phyloP scores from a whole-genome alignment of 1,284 basidiomycete species.

The Trichosporon sp. region DNA sequence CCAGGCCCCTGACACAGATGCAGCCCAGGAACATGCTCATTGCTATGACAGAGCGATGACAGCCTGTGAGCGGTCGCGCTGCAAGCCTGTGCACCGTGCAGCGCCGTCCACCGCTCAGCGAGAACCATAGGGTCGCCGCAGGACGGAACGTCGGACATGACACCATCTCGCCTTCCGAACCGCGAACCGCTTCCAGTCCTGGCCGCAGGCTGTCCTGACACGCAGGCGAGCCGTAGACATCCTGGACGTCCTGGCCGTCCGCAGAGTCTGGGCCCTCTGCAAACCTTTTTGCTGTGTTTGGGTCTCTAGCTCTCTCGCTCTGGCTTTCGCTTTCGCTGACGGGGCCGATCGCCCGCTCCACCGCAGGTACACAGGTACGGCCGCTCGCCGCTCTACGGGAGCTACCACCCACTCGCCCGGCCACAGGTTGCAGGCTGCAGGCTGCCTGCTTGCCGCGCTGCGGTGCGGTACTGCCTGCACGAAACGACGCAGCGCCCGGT shows the following conservation, averaged over 20 bases:
- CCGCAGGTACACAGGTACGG: not conserved
- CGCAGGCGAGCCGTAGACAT: not conserved
- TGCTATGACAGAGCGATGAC: not conserved
- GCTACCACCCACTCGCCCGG: too few relatives aligned
- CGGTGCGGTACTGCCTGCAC: too few relatives aligned
- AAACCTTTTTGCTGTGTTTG: conserved; percentile 1
- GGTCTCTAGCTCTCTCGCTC: not conserved
- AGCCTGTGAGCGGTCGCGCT: too few relatives aligned
- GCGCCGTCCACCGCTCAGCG: not conserved
- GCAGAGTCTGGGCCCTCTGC: not conserved
- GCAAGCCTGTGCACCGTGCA: too few relatives aligned
- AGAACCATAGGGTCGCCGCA: not conserved
- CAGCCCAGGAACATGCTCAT: not conserved
- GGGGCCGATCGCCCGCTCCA: not conserved
- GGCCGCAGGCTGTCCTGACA: not conserved
- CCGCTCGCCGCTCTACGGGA: not conserved
- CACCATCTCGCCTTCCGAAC: not conserved
- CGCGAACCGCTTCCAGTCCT: not conserved
- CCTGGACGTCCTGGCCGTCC: not conserved
- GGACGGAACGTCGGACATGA: not conserved
- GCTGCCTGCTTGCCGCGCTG: too few relatives aligned
- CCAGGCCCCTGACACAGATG: not conserved
- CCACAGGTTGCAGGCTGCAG: too few relatives aligned
- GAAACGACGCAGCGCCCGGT: not conserved
- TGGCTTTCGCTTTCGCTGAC: not conserved